Evolutionary conservation across 371 early-diverging fungal species (phyloP).

Genomic region (Mortierella sp.): DNA sequence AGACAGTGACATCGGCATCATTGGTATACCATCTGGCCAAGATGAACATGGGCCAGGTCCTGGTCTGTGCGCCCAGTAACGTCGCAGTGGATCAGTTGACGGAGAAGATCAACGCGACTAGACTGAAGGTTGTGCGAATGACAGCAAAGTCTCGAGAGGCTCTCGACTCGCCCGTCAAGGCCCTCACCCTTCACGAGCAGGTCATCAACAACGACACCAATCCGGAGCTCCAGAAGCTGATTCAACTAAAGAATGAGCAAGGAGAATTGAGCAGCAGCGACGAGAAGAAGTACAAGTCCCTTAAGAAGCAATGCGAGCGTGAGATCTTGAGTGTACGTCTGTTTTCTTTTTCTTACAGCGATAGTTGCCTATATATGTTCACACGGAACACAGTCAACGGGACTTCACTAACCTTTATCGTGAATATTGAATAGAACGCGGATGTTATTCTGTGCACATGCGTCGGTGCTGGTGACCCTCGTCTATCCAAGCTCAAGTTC

Average conservation of each 20-base stretch:
- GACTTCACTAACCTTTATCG: too few relatives aligned
- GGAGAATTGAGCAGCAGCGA: conserved; percentile 91
- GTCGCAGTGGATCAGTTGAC: conserved; percentile 99
- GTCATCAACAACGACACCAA: conserved; percentile 93
- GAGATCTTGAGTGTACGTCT: conserved; percentile 80
- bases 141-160: conserved; percentile 96
- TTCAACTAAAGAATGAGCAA: conserved; percentile 86
- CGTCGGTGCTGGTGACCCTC: conserved; percentile 97
- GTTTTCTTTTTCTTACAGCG: background rate
- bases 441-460: conserved; percentile 99
- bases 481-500: conserved; percentile 89
- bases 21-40: conserved; percentile 97
- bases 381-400: too few relatives aligned
- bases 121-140: conserved; percentile 95
- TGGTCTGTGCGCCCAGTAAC: conserved; percentile 99
- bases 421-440: conserved; percentile 68
- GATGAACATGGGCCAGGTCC: conserved; percentile 90
- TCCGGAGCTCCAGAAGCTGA: conserved; percentile 91
- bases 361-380: too few relatives aligned
- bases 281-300: conserved; percentile 84
- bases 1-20: conserved; percentile 97
- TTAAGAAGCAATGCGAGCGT: conserved; percentile 87
- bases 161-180: conserved; percentile 90
- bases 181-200: conserved; percentile 95
- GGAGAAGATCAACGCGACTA: conserved; percentile 95